Conservation (phyloP, 805 yeast genomes). For the Yarrowia sp. region DNA sequence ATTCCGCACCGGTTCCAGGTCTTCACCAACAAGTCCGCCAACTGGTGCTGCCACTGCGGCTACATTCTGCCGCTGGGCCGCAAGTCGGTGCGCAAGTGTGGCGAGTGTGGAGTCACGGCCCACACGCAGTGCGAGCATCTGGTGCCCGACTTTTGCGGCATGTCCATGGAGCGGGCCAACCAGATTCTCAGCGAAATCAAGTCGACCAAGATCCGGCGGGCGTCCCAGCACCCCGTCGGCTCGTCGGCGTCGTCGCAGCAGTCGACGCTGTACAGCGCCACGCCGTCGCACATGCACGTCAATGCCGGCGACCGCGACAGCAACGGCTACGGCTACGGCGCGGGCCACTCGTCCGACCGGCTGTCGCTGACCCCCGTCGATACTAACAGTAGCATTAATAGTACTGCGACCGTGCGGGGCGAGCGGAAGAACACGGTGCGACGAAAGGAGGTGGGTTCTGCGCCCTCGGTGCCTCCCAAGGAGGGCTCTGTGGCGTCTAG, state of each 20-base stretch:
- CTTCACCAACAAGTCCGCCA: constrained; percentile 88
- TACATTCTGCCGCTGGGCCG: constrained; percentile 92
- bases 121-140: constrained; percentile 89
- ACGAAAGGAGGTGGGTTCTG: constrained; percentile 35
- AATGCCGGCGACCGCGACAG: neutral
- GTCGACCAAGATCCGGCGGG: constrained; percentile 52
- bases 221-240: constrained; percentile 23
- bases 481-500: neutral
- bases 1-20: constrained; percentile 96
- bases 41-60: constrained; percentile 99
- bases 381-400: constrained; percentile 19
- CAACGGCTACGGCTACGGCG: neutral
- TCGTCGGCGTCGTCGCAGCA: neutral
- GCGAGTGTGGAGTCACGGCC: constrained; percentile 87
- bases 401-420: neutral
- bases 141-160: constrained; percentile 98
- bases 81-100: constrained; percentile 86
- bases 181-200: constrained; percentile 80
- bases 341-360: neutral
- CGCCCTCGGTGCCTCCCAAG: constrained; percentile 25
- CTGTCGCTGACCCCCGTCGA: constrained; percentile 19
- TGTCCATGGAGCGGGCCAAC: constrained; percentile 96
- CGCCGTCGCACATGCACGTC: constrained; percentile 25
- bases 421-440: constrained; percentile 33
- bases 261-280: constrained; percentile 28